Evolutionary conservation across 1,284 basidiomycete species (phyloP), one percentile per base, ranked within the genome.

Genomic region (Sanghuangporus baumii): DNA sequence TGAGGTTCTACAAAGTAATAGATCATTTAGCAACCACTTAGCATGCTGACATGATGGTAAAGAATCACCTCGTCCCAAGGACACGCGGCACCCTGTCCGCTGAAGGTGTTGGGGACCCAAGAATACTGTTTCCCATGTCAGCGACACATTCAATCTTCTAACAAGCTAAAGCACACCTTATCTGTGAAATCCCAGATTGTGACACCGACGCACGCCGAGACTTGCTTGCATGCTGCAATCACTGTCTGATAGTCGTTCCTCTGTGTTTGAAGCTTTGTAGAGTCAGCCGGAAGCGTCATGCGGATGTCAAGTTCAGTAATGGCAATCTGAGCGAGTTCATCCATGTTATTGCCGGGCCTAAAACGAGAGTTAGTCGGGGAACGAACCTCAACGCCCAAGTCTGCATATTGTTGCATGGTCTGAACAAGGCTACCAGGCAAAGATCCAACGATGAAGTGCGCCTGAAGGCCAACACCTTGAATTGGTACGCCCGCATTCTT

Each of bases 251-350:
- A 83, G 67, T 83, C 79, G 36, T 69, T 69, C 70, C 77, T 75
- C 72, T 85, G 83, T 66, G 81, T 79, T 43, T 71, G 74, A n/a
- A 82, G 72, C 57, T 79, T 69, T 3, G 76, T 78, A 1, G 71
- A 67, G 0, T 81, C 82, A n/a, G 72, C 75, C 18, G 82, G 82
- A 38, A 81, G 74, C 26, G 74, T 74, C 74, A 83, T 82, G 31
- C 81, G 75, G 60, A 79, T 78, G 67, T 84, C 83, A 31, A 84
- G 74, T 70, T 84, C 83, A 1, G 81, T 84, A 66, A 83, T 76
- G 16, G 81, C 81, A 50, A 55, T 47, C 57, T 58, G 26, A 9
- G 16, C 6, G 4, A 14, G 11, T 58, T 31, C 36, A 12, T 38
- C 52, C 5, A n/a, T 37, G 6, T 16, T 46, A 6, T 18, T n/a